A percentile compares a stretch with the other conserved stretches of the same genome.
Evolutionary conservation across 495 filamentous ascomycete species (phyloP).

Genomic region (Neurospora discreta): DNA sequence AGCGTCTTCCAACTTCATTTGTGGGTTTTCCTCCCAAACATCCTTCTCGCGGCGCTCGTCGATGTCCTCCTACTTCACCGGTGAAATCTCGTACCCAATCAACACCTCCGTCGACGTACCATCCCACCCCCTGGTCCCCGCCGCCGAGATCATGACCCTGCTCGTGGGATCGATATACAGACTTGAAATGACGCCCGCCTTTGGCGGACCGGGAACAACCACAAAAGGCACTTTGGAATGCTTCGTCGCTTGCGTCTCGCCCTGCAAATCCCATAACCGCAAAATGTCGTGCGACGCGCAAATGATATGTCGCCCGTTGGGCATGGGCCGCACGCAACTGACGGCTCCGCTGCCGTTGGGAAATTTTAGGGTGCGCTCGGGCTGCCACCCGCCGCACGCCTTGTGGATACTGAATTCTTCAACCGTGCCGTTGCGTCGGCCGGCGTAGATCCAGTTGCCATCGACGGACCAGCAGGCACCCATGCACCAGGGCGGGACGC

Average conservation of each 20-base stretch:
- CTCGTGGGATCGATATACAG: constrained; percentile 81
- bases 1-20: neutral
- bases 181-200: constrained; percentile 77
- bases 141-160: constrained; percentile 79
- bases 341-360: constrained; percentile 83
- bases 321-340: constrained; percentile 77
- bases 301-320: constrained; percentile 84
- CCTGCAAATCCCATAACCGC: constrained; percentile 73
- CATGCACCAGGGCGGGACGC: constrained; percentile 94
- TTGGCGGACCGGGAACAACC: constrained; percentile 82
- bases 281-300: constrained; percentile 95
- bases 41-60: neutral
- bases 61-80: constrained; percentile 1
- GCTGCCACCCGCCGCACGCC: constrained; percentile 48
- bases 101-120: constrained; percentile 84
- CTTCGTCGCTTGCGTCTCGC: constrained; percentile 47
- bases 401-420: constrained; percentile 90
- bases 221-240: constrained; percentile 83
- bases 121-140: constrained; percentile 92
- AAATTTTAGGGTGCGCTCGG: constrained; percentile 79
- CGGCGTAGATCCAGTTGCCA: constrained; percentile 91
- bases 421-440: constrained; percentile 84
- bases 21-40: neutral
- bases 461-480: constrained; percentile 94
- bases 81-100: constrained; percentile 79